Evolutionary conservation across 163 green algal genomes (phyloP).

Genomic region (Chloromonas sp.): DNA sequence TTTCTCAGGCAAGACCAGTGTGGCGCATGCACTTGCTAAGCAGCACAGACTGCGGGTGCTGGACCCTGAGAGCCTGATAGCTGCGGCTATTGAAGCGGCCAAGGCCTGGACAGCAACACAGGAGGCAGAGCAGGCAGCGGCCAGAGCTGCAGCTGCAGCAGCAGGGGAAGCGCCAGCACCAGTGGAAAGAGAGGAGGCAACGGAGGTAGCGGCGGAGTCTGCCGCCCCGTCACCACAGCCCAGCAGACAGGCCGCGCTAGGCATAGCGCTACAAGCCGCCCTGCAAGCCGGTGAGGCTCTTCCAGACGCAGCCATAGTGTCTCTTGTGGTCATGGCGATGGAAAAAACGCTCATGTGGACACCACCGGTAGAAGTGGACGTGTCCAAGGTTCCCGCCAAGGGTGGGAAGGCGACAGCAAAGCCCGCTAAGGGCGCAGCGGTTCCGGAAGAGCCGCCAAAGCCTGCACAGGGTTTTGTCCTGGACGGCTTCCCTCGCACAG

Average conservation of each 20-base stretch:
- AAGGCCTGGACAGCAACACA: conserved; percentile 12
- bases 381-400: conserved; percentile 40
- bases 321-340: conserved; percentile 53
- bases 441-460: neutral
- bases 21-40: conserved; percentile 43
- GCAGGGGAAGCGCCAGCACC: neutral
- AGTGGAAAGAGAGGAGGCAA: too few relatives aligned
- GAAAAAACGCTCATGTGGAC: conserved; percentile 12
- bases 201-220: neutral
- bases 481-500: conserved; percentile 28
- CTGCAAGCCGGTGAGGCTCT: conserved; percentile 34
- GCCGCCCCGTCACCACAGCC: neutral
- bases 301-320: conserved; percentile 39
- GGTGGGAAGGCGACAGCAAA: neutral
- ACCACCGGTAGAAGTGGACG: conserved; percentile 35
- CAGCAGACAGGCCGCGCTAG: conserved; percentile 24
- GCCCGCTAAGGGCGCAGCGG: neutral
- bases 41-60: conserved; percentile 47
- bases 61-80: conserved; percentile 41
- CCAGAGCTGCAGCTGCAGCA: neutral
- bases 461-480: conserved; percentile 29
- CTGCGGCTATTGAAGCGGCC: conserved; percentile 36
- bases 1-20: conserved; percentile 56
- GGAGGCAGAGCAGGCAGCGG: neutral
- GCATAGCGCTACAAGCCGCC: conserved; percentile 11